A percentile compares a stretch with the other conserved stretches of the same genome.
Conservation (phyloP, 2,329 filamentous ascomycete genomes). For the Clarireedia homoeocarpa region DNA sequence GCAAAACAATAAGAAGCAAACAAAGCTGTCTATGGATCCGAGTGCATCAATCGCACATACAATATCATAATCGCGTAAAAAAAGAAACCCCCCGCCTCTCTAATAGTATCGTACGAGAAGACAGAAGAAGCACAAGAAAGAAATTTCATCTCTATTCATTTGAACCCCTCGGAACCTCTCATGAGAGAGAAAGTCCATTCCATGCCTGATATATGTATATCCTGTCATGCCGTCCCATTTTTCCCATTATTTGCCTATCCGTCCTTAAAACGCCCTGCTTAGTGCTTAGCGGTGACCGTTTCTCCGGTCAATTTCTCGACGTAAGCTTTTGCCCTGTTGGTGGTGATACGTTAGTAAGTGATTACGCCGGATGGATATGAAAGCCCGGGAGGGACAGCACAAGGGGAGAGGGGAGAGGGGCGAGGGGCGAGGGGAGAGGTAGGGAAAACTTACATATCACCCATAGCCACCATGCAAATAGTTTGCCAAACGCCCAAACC, state of each 20-base stretch:
- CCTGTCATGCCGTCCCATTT: not conserved
- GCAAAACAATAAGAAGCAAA: no score
- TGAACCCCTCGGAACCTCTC: no score
- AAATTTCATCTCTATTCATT: not conserved
- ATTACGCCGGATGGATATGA: not conserved
- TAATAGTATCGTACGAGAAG: not conserved
- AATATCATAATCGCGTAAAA: no score
- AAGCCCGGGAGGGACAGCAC: no score
- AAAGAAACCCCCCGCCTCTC: not conserved
- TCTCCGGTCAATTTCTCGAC: constrained; percentile 61
- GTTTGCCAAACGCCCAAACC: constrained; percentile 98
- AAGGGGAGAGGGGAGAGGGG: not conserved
- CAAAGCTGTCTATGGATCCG: no score
- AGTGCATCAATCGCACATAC: no score
- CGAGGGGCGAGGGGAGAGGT: not conserved
- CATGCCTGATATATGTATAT: constrained; percentile 1
- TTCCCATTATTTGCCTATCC: not conserved
- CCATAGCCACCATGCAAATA: constrained; percentile 98
- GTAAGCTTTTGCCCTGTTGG: constrained; percentile 56
- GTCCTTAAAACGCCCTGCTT: constrained; percentile 32
- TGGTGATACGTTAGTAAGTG: constrained; percentile 25
- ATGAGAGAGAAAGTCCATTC: no score
- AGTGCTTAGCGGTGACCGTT: constrained; percentile 59
- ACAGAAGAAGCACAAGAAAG: not conserved
- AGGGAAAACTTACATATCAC: constrained; percentile 70